These are phyloP conservation scores for Monilinia aucupariae DNA, from an alignment of 2,329 filamentous ascomycete species.

Conservation along the genomic window DNA sequence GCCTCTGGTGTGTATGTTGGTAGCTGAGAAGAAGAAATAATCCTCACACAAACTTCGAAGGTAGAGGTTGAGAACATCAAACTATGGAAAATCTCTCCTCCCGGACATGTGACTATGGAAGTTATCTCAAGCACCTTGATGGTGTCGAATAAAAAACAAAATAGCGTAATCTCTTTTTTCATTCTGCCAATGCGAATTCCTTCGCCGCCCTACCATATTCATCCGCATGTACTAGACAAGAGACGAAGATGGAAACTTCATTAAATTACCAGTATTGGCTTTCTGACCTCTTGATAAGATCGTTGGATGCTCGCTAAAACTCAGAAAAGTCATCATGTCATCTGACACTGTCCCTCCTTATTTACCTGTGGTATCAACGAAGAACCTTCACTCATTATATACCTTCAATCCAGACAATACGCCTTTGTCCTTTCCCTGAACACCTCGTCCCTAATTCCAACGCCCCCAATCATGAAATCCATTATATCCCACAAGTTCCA, in stretches of 20 bases:
- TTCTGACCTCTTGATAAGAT: constrained; percentile 4
- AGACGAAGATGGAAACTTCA: constrained; percentile 2
- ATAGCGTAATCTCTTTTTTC: neutral
- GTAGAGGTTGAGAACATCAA: neutral
- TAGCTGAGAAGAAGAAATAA: neutral
- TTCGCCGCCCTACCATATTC: neutral
- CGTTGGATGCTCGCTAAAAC: neutral
- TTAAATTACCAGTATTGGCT: neutral
- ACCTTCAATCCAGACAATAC: constrained; percentile 4
- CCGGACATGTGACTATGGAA: neutral
- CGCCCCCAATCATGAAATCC: constrained; percentile 1
- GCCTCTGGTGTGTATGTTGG: neutral
- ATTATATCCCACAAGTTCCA: constrained; percentile 1
- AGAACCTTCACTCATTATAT: constrained; percentile 7
- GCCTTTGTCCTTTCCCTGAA: constrained; percentile 2
- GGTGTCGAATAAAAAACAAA: neutral
- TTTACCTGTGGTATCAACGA: constrained; percentile 8
- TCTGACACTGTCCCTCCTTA: neutral
- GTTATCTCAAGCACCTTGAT: neutral
- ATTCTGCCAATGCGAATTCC: neutral
- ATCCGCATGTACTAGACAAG: neutral
- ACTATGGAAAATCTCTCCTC: neutral
- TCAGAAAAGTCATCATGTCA: neutral
- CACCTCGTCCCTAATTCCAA: constrained; percentile 4
- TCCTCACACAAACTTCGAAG: neutral